These are phyloP conservation scores for Penicillium hordei DNA, from an alignment of 2,329 filamentous ascomycete genomes.

Conservation along the genomic window DNA sequence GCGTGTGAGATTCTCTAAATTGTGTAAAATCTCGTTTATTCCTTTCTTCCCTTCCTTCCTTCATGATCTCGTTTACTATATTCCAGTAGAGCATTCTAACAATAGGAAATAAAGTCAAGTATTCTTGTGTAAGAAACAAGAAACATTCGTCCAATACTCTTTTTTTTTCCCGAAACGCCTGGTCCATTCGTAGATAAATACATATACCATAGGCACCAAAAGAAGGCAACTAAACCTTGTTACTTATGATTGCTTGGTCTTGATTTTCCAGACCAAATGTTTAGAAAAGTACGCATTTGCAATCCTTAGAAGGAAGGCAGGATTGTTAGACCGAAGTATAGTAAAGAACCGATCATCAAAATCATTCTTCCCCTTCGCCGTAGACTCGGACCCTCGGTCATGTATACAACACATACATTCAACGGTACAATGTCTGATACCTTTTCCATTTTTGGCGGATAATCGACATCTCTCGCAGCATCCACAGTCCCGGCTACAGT, in stretches of 20 bases:
- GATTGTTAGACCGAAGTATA: background rate
- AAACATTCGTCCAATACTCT: background rate
- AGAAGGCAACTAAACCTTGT: background rate
- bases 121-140: no score
- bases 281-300: background rate
- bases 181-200: background rate
- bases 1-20: background rate
- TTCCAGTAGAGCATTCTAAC: background rate
- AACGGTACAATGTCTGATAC: background rate
- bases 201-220: background rate
- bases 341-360: background rate
- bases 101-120: background rate
- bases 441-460: background rate
- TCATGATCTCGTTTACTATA: background rate
- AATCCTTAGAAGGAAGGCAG: background rate
- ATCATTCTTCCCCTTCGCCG: background rate
- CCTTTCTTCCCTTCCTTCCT: background rate
- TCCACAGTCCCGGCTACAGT: background rate
- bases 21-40: background rate
- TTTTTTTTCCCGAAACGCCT: background rate
- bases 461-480: background rate
- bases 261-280: background rate
- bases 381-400: background rate
- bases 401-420: background rate
- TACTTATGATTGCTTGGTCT: background rate